A percentile compares a stretch with the other conserved stretches of the same genome.
phyloP scores from a whole-genome alignment of 2,329 filamentous ascomycete genomes.

The Colletotrichum sp. region DNA sequence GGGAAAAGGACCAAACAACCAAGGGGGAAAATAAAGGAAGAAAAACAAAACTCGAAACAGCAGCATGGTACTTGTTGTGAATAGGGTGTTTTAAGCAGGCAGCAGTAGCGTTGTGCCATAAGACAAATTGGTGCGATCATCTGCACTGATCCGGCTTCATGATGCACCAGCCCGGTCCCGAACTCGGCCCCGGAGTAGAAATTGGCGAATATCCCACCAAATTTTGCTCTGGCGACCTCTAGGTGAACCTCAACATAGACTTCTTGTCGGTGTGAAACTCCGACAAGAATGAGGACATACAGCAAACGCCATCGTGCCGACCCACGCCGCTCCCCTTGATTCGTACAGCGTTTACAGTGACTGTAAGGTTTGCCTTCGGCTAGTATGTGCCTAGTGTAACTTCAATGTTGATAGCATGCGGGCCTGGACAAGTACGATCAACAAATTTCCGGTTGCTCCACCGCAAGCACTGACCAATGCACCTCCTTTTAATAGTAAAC shows the following conservation, averaged over 20 bases:
- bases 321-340: neutral
- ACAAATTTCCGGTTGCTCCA: neutral
- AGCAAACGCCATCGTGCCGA: neutral
- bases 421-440: neutral
- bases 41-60: neutral
- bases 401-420: neutral
- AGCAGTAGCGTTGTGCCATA: neutral
- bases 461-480: neutral
- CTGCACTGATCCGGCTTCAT: neutral
- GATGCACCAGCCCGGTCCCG: neutral
- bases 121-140: neutral
- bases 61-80: neutral
- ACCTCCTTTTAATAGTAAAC: neutral
- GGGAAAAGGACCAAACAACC: no score
- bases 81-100: neutral
- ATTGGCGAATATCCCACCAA: neutral
- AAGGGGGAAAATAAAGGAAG: no score
- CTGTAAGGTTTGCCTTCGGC: neutral
- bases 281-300: neutral
- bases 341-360: accelerated
- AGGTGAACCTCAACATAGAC: neutral
- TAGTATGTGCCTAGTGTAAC: neutral
- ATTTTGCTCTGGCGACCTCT: neutral
- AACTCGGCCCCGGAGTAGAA: neutral
- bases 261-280: neutral